Evolutionary conservation across 2,329 filamentous ascomycete genomes (phyloP).

Genomic region (Verticillium zaregamsianum): DNA sequence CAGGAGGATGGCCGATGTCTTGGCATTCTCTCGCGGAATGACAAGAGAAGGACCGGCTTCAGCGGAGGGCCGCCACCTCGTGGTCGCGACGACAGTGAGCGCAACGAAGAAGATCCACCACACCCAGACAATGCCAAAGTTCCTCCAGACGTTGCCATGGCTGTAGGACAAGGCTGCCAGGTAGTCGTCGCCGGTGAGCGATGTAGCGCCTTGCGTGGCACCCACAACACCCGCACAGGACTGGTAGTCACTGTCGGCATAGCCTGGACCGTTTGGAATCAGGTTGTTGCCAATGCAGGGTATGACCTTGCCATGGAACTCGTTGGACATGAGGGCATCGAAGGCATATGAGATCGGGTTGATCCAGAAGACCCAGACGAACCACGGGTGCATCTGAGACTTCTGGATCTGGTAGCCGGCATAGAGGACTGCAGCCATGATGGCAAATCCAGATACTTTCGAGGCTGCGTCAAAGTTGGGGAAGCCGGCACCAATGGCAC

Average conservation of each 20-base stretch:
- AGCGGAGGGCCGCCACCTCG: constrained; percentile 48
- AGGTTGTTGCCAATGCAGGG: constrained; percentile 45
- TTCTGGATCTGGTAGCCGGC: constrained; percentile 61
- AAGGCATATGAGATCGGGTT: constrained; percentile 68
- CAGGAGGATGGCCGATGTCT: constrained; percentile 24
- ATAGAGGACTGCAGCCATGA: constrained; percentile 55
- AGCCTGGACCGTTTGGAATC: constrained; percentile 46
- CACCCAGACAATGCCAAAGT: constrained; percentile 58
- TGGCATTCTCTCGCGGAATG: constrained; percentile 56
- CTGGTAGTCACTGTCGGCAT: constrained; percentile 35
- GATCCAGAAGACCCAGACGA: constrained; percentile 61
- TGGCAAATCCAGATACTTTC: constrained; percentile 47
- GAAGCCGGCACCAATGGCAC: constrained; percentile 51
- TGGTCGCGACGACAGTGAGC: constrained; percentile 55
- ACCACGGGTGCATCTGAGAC: constrained; percentile 59
- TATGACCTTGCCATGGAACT: constrained; percentile 58
- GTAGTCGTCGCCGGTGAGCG: constrained; percentile 55
- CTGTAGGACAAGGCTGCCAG: constrained; percentile 50
- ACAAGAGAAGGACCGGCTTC: constrained; percentile 52
- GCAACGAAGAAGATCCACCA: constrained; percentile 58
- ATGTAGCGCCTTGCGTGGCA: constrained; percentile 41
- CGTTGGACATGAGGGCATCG: constrained; percentile 64
- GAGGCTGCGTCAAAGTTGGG: constrained; percentile 54
- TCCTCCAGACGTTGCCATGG: constrained; percentile 51
- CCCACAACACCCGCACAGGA: constrained; percentile 57